Conservation (phyloP, 2,329 filamentous ascomycete species). For the Aspergillus unguis region DNA sequence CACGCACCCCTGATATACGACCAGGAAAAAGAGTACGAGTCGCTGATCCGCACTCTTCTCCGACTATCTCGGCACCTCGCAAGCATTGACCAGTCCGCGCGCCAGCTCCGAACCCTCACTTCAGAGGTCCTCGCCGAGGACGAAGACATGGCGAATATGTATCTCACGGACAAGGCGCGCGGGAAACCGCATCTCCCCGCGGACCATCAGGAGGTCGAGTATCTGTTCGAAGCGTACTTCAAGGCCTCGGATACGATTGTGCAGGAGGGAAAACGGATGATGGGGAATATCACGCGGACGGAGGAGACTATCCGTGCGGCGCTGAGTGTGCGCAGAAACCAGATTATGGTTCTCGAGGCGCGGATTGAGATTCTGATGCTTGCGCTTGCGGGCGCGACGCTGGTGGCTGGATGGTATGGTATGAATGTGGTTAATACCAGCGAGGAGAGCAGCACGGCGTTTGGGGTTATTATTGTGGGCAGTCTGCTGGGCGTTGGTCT, state of each 20-base stretch:
- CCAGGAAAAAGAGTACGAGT: not conserved
- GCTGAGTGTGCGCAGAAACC: constrained; percentile 36
- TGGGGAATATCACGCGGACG: constrained; percentile 30
- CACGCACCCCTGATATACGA: not conserved
- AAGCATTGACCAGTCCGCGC: constrained; percentile 32
- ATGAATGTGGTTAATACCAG: constrained; percentile 40
- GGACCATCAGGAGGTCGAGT: constrained; percentile 39
- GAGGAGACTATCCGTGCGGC: constrained; percentile 33
- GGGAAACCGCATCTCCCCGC: constrained; percentile 28
- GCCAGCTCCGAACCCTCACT: constrained; percentile 32
- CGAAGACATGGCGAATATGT: constrained; percentile 38
- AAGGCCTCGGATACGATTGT: constrained; percentile 35
- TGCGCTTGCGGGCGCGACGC: constrained; percentile 33
- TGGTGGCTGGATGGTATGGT: constrained; percentile 36
- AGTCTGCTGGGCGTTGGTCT: not conserved
- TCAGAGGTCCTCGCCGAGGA: constrained; percentile 36
- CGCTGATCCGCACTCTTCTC: not conserved
- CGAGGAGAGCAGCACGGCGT: constrained; percentile 25
- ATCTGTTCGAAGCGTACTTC: constrained; percentile 38
- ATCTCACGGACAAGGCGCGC: constrained; percentile 30
- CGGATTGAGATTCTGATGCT: constrained; percentile 38
- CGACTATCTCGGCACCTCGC: constrained; percentile 20
- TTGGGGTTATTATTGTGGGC: not conserved
- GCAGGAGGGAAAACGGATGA: constrained; percentile 26
- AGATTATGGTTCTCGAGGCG: constrained; percentile 40